These are phyloP conservation scores for Corylus americana DNA, from an alignment of 306 rosid genomes.

Conservation along the genomic window DNA sequence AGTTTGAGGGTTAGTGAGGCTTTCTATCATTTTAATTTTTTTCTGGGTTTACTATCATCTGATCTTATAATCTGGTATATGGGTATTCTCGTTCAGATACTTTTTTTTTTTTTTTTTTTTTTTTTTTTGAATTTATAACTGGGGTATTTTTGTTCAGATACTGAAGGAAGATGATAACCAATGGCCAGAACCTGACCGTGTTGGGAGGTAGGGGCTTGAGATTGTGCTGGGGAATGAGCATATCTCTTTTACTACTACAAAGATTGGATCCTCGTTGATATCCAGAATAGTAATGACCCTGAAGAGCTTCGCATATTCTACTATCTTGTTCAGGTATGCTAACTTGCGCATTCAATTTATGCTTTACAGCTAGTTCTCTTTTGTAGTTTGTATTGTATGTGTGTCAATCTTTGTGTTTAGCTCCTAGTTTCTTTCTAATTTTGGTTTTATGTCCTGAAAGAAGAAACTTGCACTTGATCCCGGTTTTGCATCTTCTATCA, in stretches of 20 bases:
- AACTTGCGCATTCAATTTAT: not conserved
- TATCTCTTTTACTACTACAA: slow-evolving; percentile 92
- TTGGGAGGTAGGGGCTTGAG: slow-evolving; percentile 95
- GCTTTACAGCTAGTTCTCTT: not conserved
- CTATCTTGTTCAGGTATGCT: slow-evolving; percentile 90
- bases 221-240: slow-evolving; percentile 98
- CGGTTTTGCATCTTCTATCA: too few species aligned
- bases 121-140: too few species aligned
- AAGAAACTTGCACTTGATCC: not conserved
- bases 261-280: slow-evolving; percentile 93
- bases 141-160: slow-evolving; percentile 47
- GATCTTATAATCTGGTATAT: not conserved
- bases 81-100: too few species aligned
- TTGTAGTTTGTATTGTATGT: not conserved
- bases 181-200: slow-evolving; percentile 98
- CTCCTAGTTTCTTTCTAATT: not conserved
- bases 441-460: not conserved
- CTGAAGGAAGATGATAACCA: slow-evolving; percentile 82
- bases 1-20: not conserved
- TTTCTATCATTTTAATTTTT: not conserved
- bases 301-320: slow-evolving; percentile 98
- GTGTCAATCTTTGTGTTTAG: not conserved
- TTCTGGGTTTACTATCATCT: not conserved
- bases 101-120: not conserved
- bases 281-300: slow-evolving; percentile 93